These are phyloP conservation scores for Helotiales sp. DNA, from an alignment of 2,329 filamentous ascomycete genomes.

Conservation along the genomic window DNA sequence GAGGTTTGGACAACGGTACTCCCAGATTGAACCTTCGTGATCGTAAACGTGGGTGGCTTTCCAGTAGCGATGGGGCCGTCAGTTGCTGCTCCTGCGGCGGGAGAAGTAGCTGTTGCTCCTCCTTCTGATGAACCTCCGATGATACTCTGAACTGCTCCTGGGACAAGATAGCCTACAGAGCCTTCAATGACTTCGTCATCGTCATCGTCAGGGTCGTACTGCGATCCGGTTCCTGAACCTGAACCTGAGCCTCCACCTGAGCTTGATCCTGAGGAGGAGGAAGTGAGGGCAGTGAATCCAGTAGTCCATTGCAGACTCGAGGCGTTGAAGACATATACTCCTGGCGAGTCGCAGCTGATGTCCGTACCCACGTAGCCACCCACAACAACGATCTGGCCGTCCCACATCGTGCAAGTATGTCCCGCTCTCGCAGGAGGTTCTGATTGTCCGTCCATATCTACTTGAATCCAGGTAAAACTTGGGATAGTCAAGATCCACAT, in stretches of 20 bases:
- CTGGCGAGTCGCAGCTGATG: constrained; percentile 64
- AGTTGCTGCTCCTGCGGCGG: constrained; percentile 61
- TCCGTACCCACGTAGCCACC: constrained; percentile 67
- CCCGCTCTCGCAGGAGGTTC: constrained; percentile 64
- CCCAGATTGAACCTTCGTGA: constrained; percentile 52
- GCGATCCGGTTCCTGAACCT: constrained; percentile 34
- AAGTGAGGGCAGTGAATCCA: constrained; percentile 58
- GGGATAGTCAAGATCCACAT: constrained; percentile 75
- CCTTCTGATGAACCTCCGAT: constrained; percentile 62
- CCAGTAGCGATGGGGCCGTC: constrained; percentile 72
- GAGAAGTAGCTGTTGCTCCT: constrained; percentile 66
- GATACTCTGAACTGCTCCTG: constrained; percentile 59
- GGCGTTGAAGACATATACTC: constrained; percentile 73
- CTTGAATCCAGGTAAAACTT: constrained; percentile 71
- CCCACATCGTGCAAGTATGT: constrained; percentile 68
- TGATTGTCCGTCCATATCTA: constrained; percentile 52
- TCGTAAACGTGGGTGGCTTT: constrained; percentile 66
- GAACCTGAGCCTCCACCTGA: constrained; percentile 33
- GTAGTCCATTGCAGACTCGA: constrained; percentile 63
- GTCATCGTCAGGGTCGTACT: not conserved
- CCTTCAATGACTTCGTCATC: constrained; percentile 49
- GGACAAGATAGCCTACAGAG: constrained; percentile 66
- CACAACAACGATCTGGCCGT: constrained; percentile 69
- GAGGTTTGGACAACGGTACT: constrained; percentile 44
- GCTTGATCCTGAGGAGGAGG: constrained; percentile 34